phyloP scores from a whole-genome alignment of 441 rosid species.

The Populus hybrid region DNA sequence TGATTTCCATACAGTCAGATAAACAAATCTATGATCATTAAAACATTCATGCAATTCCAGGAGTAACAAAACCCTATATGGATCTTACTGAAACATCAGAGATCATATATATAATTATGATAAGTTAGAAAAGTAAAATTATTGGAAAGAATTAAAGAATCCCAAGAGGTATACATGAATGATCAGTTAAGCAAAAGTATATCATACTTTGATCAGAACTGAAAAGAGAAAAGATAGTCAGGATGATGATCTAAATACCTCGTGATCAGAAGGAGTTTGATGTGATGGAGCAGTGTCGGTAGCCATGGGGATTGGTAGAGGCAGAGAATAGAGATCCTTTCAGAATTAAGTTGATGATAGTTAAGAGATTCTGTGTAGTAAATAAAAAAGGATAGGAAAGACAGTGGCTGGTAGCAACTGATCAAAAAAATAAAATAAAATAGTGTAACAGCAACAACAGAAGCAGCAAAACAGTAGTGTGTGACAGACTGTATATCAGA shows the following conservation, averaged over 20 bases:
- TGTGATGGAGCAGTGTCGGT: constrained; percentile 16
- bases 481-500: constrained; percentile 27
- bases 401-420: background rate
- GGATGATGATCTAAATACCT: constrained; percentile 15
- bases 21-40: background rate
- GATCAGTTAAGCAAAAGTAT: background rate
- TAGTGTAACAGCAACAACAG: background rate
- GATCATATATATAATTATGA: background rate
- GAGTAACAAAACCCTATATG: background rate
- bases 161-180: background rate
- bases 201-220: background rate
- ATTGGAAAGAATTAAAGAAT: background rate
- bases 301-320: constrained; percentile 19
- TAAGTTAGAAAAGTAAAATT: background rate
- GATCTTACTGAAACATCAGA: background rate
- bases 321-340: background rate
- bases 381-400: background rate
- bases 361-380: background rate
- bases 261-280: constrained; percentile 7
- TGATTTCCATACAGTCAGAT: background rate
- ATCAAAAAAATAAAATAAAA: background rate
- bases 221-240: background rate
- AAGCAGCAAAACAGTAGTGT: background rate
- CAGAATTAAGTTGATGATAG: constrained; percentile 2
- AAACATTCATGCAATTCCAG: background rate